These are phyloP conservation scores for Myriosclerotinia curreyana DNA, from an alignment of 2,329 filamentous ascomycete genomes.

Conservation along the genomic window DNA sequence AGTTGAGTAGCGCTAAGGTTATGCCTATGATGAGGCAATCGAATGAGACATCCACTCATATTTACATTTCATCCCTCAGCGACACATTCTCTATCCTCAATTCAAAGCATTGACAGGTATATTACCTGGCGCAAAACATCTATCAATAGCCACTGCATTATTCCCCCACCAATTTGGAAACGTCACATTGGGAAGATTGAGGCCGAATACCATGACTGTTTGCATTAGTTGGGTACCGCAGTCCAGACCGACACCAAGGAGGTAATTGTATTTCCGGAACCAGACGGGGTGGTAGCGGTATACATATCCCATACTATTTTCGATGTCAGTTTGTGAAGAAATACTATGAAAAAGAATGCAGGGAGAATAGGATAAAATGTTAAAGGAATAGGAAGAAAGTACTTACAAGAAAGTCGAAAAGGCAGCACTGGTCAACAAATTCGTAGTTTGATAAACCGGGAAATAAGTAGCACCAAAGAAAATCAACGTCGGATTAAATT, in stretches of 20 bases:
- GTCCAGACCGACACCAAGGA: conserved; percentile 70
- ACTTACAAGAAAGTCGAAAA: conserved; percentile 35
- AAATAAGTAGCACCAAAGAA: conserved; percentile 35
- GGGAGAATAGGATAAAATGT: not conserved
- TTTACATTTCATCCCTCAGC: too few relatives aligned
- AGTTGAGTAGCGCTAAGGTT: too few relatives aligned
- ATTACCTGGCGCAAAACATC: conserved; percentile 34
- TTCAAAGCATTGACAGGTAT: conserved; percentile 3
- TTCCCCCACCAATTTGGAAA: conserved; percentile 40
- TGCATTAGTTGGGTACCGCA: conserved; percentile 65
- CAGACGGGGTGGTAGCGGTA: conserved; percentile 46
- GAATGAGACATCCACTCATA: too few relatives aligned
- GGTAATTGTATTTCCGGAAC: conserved; percentile 78
- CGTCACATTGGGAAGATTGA: conserved; percentile 34
- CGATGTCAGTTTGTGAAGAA: not conserved
- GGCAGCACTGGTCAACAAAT: conserved; percentile 35
- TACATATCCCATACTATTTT: conserved; percentile 17
- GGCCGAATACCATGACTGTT: conserved; percentile 64
- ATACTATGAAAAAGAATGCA: not conserved
- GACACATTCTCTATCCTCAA: not conserved
- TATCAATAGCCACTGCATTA: conserved; percentile 29
- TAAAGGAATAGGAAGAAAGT: not conserved
- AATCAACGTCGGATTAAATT: conserved; percentile 36
- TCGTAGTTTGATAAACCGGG: conserved; percentile 37
- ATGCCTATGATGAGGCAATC: too few relatives aligned